These are phyloP conservation scores for Ceratocystis variospora DNA, from an alignment of 2,329 filamentous ascomycete species.

Conservation along the genomic window DNA sequence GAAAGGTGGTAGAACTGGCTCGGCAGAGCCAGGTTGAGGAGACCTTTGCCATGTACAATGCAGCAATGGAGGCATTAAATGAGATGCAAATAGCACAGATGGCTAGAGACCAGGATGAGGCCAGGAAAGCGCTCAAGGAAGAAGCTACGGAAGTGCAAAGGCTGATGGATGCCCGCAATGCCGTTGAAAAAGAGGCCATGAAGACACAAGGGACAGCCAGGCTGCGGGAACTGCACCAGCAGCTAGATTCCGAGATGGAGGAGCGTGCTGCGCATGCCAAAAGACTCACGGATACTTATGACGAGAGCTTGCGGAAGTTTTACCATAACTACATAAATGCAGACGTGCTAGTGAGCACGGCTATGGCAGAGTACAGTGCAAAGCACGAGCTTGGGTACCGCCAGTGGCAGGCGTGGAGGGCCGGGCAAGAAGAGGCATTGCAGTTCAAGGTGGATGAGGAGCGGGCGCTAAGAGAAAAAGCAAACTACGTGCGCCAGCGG, in stretches of 20 bases:
- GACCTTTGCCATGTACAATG: constrained; percentile 29
- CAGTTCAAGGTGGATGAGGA: constrained; percentile 23
- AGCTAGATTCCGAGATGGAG: constrained; percentile 31
- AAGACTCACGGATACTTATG: constrained; percentile 33
- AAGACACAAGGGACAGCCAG: constrained; percentile 22
- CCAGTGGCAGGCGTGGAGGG: constrained; percentile 31
- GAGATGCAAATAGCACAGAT: constrained; percentile 31
- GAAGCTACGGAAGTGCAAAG: constrained; percentile 23
- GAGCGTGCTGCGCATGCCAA: constrained; percentile 31
- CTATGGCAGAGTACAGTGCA: constrained; percentile 4
- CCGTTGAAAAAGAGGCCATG: constrained; percentile 25
- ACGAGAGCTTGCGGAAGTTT: constrained; percentile 25
- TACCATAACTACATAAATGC: constrained; percentile 4
- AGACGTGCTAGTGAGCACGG: constrained; percentile 28
- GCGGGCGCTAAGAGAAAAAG: constrained; percentile 22
- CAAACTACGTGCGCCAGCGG: background rate
- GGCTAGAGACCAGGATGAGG: constrained; percentile 28
- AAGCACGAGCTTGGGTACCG: constrained; percentile 23
- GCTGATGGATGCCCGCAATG: constrained; percentile 27
- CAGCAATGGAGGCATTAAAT: constrained; percentile 30
- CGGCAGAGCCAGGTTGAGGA: constrained; percentile 25
- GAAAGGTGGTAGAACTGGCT: constrained; percentile 26
- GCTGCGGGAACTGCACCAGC: constrained; percentile 26
- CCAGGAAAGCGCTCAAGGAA: constrained; percentile 23
- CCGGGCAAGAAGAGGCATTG: constrained; percentile 29